Evolutionary conservation across 2,329 filamentous ascomycete genomes (phyloP).

Genomic region (Diaporthe amygdali): DNA sequence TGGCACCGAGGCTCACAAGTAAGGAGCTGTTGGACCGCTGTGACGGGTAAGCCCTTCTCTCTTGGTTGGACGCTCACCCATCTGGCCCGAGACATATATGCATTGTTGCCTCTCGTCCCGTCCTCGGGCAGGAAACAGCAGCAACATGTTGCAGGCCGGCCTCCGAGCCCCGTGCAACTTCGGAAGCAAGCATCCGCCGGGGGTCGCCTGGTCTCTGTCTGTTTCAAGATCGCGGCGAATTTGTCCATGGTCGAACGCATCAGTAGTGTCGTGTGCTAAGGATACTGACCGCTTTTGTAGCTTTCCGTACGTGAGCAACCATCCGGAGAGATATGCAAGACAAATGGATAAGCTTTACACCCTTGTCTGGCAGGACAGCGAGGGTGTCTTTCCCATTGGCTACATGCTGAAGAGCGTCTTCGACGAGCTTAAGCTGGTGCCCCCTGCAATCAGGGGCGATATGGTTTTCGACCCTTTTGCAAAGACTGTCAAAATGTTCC

Average conservation of each 20-base stretch:
- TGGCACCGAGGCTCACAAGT: slow-evolving; percentile 28
- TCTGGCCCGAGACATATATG: background rate
- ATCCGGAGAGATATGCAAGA: slow-evolving; percentile 60
- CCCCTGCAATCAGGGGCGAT: slow-evolving; percentile 56
- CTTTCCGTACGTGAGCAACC: slow-evolving; percentile 76
- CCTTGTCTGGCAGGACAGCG: slow-evolving; percentile 64
- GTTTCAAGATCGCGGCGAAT: background rate
- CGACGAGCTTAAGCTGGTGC: slow-evolving; percentile 51
- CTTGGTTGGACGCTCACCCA: background rate
- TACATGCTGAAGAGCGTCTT: slow-evolving; percentile 61
- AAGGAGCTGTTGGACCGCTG: slow-evolving; percentile 31
- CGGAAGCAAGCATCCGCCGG: background rate
- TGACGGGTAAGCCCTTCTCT: slow-evolving; percentile 30
- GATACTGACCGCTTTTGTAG: slow-evolving; percentile 46
- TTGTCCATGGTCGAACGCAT: background rate
- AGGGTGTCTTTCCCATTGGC: slow-evolving; percentile 70
- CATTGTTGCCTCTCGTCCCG: slow-evolving; percentile 8
- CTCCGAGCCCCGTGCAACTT: slow-evolving; percentile 11
- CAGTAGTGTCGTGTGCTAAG: slow-evolving; percentile 6
- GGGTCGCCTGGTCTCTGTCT: background rate
- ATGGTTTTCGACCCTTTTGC: slow-evolving; percentile 64
- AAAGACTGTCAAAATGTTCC: slow-evolving; percentile 69
- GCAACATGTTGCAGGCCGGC: background rate
- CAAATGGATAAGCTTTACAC: slow-evolving; percentile 70
- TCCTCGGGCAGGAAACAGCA: background rate